Percentiles rank a stretch among this genome's conserved stretches.
phyloP scores from a whole-genome alignment of 108 stramenopile species.

The Fistulifera pelliculosa region DNA sequence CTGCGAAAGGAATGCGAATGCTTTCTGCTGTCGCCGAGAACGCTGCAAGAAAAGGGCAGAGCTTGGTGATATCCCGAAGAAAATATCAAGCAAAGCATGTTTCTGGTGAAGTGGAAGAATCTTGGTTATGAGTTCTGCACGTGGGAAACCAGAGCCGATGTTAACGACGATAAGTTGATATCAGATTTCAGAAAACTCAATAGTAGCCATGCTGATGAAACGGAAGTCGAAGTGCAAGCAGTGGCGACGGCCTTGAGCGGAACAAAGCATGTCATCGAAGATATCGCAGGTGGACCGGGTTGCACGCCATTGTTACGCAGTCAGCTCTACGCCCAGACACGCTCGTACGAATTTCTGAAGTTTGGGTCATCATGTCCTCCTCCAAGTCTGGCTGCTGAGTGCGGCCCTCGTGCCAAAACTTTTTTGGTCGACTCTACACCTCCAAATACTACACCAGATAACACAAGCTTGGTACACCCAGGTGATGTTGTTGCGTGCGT shows the following conservation, averaged over 20 bases:
- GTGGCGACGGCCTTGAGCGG: conserved; percentile 35
- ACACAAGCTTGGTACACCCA: neutral
- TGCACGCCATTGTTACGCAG: conserved; percentile 40
- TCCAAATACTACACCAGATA: neutral
- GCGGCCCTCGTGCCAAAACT: conserved; percentile 48
- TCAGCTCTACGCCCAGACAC: conserved; percentile 69
- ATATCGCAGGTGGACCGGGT: conserved; percentile 47
- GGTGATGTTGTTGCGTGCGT: conserved; percentile 32
- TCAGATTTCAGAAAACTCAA: conserved; percentile 65
- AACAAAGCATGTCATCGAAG: conserved; percentile 37
- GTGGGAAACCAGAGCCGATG: conserved; percentile 91
- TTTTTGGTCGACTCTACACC: neutral
- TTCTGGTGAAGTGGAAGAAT: conserved; percentile 95
- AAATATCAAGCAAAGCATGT: conserved; percentile 70
- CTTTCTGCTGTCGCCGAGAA: conserved; percentile 71
- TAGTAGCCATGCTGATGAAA: conserved; percentile 61
- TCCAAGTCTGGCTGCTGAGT: conserved; percentile 29
- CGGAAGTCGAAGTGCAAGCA: conserved; percentile 43
- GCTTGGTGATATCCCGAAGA: conserved; percentile 67
- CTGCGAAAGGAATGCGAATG: conserved; percentile 46
- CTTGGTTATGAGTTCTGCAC: conserved; percentile 92
- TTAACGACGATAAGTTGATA: conserved; percentile 66
- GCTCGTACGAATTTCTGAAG: conserved; percentile 69
- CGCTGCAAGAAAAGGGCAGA: conserved; percentile 75
- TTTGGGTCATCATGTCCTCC: conserved; percentile 61